Conservation (phyloP, 352 stramenopile species). For the Pilasporangium apinafurcum region DNA sequence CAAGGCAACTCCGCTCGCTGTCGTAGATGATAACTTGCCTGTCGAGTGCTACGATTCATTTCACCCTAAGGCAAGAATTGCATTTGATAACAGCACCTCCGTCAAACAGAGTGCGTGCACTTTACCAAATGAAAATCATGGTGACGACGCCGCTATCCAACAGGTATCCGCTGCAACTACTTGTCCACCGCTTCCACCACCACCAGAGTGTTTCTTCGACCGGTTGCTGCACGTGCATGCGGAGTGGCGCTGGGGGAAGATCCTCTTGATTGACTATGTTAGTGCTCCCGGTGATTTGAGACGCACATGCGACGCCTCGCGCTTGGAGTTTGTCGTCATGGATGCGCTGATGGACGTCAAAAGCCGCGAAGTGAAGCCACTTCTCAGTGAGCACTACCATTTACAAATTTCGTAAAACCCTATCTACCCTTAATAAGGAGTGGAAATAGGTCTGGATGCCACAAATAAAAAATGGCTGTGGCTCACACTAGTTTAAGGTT, state of each 20-base stretch:
- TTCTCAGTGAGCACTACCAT: conserved; percentile 2
- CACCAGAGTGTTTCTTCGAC: conserved; percentile 1
- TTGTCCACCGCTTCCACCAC: neutral
- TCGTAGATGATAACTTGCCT: conserved; percentile 2
- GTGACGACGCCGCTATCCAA: too few relatives aligned
- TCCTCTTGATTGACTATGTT: conserved; percentile 14
- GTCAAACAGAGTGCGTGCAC: neutral
- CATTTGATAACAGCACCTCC: too few relatives aligned
- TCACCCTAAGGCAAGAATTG: too few relatives aligned
- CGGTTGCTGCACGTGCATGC: conserved; percentile 13
- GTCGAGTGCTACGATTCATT: too few relatives aligned
- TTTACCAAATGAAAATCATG: neutral
- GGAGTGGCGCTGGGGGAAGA: conserved; percentile 13
- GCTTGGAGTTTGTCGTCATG: conserved; percentile 7
- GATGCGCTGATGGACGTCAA: conserved; percentile 6
- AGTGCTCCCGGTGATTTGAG: conserved; percentile 3
- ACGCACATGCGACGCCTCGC: conserved; percentile 1
- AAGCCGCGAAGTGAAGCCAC: conserved; percentile 1
- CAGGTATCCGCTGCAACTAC: neutral
- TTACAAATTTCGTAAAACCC: conserved; percentile 2
- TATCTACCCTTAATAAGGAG: neutral
- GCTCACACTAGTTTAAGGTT: neutral
- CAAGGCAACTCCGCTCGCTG: conserved; percentile 1
- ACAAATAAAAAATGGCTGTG: neutral
- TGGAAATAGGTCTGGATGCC: neutral